Evolutionary conservation across 108 stramenopile species (phyloP).

Genomic region (Nitzschia putrida): DNA sequence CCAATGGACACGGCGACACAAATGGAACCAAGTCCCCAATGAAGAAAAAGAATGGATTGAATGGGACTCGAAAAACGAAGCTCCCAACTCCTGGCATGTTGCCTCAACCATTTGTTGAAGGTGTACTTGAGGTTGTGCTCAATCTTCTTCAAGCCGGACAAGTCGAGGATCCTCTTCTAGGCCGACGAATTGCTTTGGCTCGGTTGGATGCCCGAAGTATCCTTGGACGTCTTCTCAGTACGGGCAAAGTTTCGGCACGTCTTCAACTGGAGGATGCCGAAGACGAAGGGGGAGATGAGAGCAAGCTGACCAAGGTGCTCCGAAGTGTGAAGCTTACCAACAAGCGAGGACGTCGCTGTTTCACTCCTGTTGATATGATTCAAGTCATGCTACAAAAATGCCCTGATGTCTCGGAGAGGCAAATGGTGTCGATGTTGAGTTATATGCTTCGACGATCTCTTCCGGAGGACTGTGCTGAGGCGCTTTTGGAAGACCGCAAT

Average conservation of each 20-base stretch:
- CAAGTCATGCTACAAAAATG: constrained; percentile 36
- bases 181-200: constrained; percentile 2
- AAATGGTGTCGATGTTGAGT: constrained; percentile 38
- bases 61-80: background rate
- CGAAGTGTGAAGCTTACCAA: constrained; percentile 20
- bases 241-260: constrained; percentile 41
- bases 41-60: constrained; percentile 22
- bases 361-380: constrained; percentile 39
- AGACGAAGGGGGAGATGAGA: constrained; percentile 7
- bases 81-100: constrained; percentile 13
- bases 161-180: constrained; percentile 1
- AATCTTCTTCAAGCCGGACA: constrained; percentile 15
- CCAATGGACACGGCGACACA: constrained; percentile 1
- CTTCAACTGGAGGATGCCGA: constrained; percentile 33
- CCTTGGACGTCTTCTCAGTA: constrained; percentile 30
- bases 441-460: constrained; percentile 33
- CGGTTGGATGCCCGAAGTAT: constrained; percentile 40
- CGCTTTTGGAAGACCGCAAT: background rate
- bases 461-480: constrained; percentile 35
- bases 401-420: constrained; percentile 42
- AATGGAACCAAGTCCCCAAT: constrained; percentile 8
- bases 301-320: constrained; percentile 9
- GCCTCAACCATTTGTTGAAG: constrained; percentile 47
- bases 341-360: constrained; percentile 14
- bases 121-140: constrained; percentile 29